Percentiles rank a stretch among this genome's conserved stretches.
Evolutionary conservation across 2,329 filamentous ascomycete genomes (phyloP).

Genomic region (Myotisia sp.): DNA sequence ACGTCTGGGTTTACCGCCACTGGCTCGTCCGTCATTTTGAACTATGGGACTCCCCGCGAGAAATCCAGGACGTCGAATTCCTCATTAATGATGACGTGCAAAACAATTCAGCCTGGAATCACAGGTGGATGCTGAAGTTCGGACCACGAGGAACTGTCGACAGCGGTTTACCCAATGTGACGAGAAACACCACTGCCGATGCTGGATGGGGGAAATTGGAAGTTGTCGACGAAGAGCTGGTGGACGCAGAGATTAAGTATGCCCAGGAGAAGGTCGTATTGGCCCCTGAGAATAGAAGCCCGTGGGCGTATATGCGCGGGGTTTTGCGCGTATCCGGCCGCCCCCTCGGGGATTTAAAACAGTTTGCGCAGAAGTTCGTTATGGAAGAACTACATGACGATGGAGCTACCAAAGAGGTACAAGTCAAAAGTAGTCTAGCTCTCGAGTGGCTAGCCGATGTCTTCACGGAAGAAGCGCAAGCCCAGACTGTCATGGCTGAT

Average conservation of each 20-base stretch:
- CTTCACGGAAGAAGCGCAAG: conserved; percentile 29
- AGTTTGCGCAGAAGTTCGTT: conserved; percentile 42
- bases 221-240: conserved; percentile 44
- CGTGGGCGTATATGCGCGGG: conserved; percentile 84
- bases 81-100: conserved; percentile 69
- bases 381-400: conserved; percentile 30
- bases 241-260: conserved; percentile 63
- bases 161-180: conserved; percentile 23
- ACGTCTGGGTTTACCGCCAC: conserved; percentile 93
- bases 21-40: conserved; percentile 53
- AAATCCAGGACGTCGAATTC: conserved; percentile 56
- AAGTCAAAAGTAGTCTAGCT: conserved; percentile 48
- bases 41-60: conserved; percentile 41
- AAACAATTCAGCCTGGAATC: conserved; percentile 97
- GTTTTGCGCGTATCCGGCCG: conserved; percentile 53
- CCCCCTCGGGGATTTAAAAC: conserved; percentile 36
- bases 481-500: conserved; percentile 25
- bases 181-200: conserved; percentile 12
- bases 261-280: conserved; percentile 57
- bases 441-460: conserved; percentile 37
- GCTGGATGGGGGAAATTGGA: conserved; percentile 20
- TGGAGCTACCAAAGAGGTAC: conserved; percentile 15
- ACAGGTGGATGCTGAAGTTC: conserved; percentile 91
- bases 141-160: conserved; percentile 36
- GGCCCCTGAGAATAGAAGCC: conserved; percentile 84